A percentile compares a stretch with the other conserved stretches of the same genome.
Evolutionary conservation across 805 yeast genomes (phyloP).

Genomic region (Cyberlindnera bimundalis): DNA sequence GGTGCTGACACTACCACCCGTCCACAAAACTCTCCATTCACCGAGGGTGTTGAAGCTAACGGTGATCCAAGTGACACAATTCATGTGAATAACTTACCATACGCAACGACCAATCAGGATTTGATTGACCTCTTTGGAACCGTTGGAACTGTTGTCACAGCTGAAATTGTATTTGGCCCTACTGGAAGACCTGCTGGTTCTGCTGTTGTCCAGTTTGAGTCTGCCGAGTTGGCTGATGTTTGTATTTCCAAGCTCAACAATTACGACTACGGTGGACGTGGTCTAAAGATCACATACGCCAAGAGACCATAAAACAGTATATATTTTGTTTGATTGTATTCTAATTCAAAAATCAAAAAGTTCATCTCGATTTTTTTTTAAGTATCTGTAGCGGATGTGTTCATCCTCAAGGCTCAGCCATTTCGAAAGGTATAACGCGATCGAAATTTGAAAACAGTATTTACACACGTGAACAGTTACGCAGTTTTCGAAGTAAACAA

Average conservation of each 20-base stretch:
- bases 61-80: constrained; percentile 61
- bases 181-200: constrained; percentile 72
- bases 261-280: constrained; percentile 83
- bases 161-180: constrained; percentile 65
- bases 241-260: constrained; percentile 74
- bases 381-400: too few relatives aligned
- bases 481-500: too few relatives aligned
- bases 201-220: constrained; percentile 80
- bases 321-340: too few relatives aligned
- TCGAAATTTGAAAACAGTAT: too few relatives aligned
- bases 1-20: constrained; percentile 3
- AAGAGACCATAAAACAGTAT: constrained; percentile 8
- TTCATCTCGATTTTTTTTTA: neutral
- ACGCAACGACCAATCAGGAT: constrained; percentile 83
- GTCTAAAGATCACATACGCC: constrained; percentile 67
- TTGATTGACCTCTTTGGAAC: constrained; percentile 82
- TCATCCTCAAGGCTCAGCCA: too few relatives aligned
- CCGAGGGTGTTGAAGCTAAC: constrained; percentile 59
- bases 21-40: constrained; percentile 44
- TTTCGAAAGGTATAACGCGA: too few relatives aligned
- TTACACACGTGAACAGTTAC: too few relatives aligned
- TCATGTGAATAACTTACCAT: constrained; percentile 78
- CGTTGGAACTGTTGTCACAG: constrained; percentile 68
- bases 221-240: constrained; percentile 61
- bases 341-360: neutral